Base-by-base conservation (phyloP, 768 basidiomycete genomes). In the Strobilomyces dryophilus region DNA sequence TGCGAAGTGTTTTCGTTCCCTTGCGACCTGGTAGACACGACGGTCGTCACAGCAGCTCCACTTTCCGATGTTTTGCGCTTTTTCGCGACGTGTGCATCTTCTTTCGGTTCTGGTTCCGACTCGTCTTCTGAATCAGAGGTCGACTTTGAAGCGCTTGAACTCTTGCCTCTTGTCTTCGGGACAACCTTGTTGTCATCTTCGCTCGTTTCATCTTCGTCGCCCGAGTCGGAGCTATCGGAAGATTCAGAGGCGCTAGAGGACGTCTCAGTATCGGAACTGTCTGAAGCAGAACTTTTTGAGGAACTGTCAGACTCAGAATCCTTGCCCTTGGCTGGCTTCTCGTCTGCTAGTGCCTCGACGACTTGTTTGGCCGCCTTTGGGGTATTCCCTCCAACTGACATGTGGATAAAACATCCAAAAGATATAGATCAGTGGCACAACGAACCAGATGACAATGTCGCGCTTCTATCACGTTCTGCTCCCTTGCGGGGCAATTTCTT, bases 31-130 rank as follows among this genome's bases (percentile, higher is more conserved):
- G 36, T 31, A 34, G 72, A 69, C 11, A 75, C 72, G 15, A 76
- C 71, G 4, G 78, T 83, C 2, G 74, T 58, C 4, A 81, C 73
- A 9, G 80, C 76, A 34, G 74, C 66, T 17, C 83, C 82, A 45
- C 66, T 73, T 51, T 74, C 75, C n/a, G 76, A 73, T 0, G 74
- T 80, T 46, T 79, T 79, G 35, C 82, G 82, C 64, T 82, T 89
- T 68, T 90, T 89, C 0, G 76, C 74, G 12, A 75, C 71, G 47
- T 69, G 75, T 1, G 51, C 47, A 8, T 53, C 46, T 26, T 53
- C 46, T 27, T 55, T 35, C 29, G 17, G 40, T 32, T 48, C 12
- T 35, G 52, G 46, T 1, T 50, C 52, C 1, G 52, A 41, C 8
- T 51, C 56, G 8, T 59, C 56, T 8, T 58, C 61, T 7, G 68